Percentiles rank a stretch among this genome's conserved stretches.
Evolutionary conservation across 2,329 filamentous ascomycete species (phyloP).

Genomic region (Scleromitrula shiraiana): DNA sequence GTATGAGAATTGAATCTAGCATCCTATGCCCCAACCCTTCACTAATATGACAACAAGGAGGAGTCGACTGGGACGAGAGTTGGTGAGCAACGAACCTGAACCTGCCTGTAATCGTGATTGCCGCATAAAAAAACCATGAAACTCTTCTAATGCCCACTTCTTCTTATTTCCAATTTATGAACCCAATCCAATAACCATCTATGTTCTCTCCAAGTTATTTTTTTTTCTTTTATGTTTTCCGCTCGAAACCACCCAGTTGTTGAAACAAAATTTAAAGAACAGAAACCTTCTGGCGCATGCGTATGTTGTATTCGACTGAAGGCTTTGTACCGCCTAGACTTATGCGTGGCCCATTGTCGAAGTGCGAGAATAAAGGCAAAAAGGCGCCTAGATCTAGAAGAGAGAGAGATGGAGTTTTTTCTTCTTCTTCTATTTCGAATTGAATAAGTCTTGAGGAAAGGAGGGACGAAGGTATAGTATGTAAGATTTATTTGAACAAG

Average conservation of each 20-base stretch:
- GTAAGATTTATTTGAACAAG: no score
- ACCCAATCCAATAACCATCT: slow-evolving; percentile 17
- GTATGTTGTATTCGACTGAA: slow-evolving; percentile 11
- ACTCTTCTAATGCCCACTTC: slow-evolving; percentile 7
- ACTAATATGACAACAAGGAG: neutral
- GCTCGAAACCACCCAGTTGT: slow-evolving; percentile 14
- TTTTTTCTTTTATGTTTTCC: slow-evolving; percentile 3
- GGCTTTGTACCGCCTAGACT: slow-evolving; percentile 25
- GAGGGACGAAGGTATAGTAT: no score
- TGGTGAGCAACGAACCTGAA: no score
- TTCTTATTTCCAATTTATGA: slow-evolving; percentile 17
- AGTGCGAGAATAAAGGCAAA: slow-evolving; percentile 11
- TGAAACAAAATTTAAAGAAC: slow-evolving; percentile 17
- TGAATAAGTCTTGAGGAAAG: no score
- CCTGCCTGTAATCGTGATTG: slow-evolving; percentile 16
- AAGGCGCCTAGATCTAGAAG: slow-evolving; percentile 13
- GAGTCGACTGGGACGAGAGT: neutral
- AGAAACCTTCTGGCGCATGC: slow-evolving; percentile 22
- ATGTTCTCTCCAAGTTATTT: slow-evolving; percentile 10
- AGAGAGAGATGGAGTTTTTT: no score
- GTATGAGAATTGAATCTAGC: neutral
- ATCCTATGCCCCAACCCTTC: neutral
- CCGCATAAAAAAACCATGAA: slow-evolving; percentile 12
- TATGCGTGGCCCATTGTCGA: slow-evolving; percentile 29
- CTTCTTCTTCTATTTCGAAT: no score